Percentiles rank a stretch among this genome's conserved stretches.
Evolutionary conservation across 345 rosid species (phyloP).

Genomic region (Hibiscus syriacus): DNA sequence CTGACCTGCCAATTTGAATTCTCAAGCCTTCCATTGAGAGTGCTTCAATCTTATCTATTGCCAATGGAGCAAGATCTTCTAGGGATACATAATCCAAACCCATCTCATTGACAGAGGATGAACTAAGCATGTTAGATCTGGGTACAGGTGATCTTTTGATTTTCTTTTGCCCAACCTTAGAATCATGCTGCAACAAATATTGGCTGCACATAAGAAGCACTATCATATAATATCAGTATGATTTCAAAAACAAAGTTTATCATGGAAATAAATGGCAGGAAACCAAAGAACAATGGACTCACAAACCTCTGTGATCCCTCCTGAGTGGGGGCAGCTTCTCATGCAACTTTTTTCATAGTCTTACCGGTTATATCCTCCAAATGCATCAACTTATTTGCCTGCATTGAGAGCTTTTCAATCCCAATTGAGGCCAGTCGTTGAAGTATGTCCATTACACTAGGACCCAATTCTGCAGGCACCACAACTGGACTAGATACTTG

Average conservation of each 20-base stretch:
- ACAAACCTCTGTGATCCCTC: constrained; percentile 57
- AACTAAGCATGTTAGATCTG: constrained; percentile 27
- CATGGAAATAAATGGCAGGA: background rate
- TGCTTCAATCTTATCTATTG: constrained; percentile 97
- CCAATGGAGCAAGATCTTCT: constrained; percentile 94
- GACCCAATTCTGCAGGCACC: constrained; percentile 97
- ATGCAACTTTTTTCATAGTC: constrained; percentile 75
- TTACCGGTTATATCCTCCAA: constrained; percentile 88
- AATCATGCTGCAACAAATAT: constrained; percentile 32
- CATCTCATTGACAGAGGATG: constrained; percentile 34
- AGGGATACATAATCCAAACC: constrained; percentile 74
- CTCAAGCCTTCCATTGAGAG: constrained; percentile 91
- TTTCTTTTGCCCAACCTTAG: constrained; percentile 27
- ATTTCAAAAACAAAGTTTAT: background rate
- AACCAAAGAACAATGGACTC: background rate
- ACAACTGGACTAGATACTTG: constrained; percentile 93
- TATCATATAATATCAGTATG: constrained; percentile 12
- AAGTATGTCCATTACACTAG: constrained; percentile 59
- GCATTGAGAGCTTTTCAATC: constrained; percentile 89
- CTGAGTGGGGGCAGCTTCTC: constrained; percentile 56
- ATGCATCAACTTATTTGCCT: constrained; percentile 88
- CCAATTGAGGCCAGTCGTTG: constrained; percentile 76
- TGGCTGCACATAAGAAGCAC: constrained; percentile 37
- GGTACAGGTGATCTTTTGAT: constrained; percentile 28
- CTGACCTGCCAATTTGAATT: constrained; percentile 84